Conservation (phyloP, 345 rosid species). For the Punica granatum region DNA sequence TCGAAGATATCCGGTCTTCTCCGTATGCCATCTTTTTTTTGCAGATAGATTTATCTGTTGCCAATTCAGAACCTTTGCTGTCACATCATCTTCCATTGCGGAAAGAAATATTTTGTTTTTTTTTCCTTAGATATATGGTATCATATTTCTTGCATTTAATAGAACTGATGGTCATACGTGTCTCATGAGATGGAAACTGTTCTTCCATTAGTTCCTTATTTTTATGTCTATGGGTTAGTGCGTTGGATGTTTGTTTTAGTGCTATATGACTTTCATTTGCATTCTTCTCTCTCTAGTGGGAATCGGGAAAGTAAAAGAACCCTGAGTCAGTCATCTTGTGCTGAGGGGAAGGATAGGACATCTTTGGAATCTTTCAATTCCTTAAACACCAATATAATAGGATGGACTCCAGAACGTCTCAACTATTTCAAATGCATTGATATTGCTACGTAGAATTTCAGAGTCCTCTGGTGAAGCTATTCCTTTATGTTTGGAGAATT, state of each 20-base stretch:
- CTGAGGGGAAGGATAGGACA: not conserved
- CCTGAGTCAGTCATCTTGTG: not conserved
- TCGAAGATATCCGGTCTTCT: constrained; percentile 73
- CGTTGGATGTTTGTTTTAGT: not conserved
- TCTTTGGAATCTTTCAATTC: not conserved
- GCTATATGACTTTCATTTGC: not conserved
- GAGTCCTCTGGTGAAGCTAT: not conserved
- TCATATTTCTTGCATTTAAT: not conserved
- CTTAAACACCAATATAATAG: not conserved
- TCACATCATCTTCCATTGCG: not conserved
- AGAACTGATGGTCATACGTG: not conserved
- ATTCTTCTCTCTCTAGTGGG: not conserved
- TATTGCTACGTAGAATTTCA: not conserved
- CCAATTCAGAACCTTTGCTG: not conserved
- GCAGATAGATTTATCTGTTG: not conserved
- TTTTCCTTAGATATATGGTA: not conserved
- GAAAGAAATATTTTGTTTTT: not conserved
- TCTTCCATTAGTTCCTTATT: not conserved
- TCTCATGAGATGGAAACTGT: not conserved
- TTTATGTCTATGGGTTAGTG: not conserved
- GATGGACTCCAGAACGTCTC: not conserved
- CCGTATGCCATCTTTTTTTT: constrained; percentile 47
- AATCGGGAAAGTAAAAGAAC: not conserved
- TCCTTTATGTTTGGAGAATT: not conserved
- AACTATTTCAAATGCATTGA: not conserved